Evolutionary conservation across 495 filamentous ascomycete species (phyloP).

Genomic region (Cercophora samala): DNA sequence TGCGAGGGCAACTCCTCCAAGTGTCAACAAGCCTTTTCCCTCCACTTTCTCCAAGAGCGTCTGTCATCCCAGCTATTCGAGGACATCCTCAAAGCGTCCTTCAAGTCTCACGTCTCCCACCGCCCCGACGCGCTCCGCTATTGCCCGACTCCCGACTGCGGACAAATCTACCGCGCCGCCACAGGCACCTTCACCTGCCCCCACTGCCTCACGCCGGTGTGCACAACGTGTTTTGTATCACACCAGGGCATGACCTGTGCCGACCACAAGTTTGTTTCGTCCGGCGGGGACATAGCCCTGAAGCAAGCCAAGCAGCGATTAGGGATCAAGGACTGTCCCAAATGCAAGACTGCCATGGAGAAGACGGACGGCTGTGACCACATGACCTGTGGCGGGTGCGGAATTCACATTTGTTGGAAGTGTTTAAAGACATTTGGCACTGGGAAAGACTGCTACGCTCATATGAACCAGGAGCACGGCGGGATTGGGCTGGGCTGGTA

Average conservation of each 20-base stretch:
- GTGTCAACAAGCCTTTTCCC: constrained; percentile 30
- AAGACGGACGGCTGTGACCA: constrained; percentile 31
- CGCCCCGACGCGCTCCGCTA: constrained; percentile 34
- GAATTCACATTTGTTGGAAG: constrained; percentile 30
- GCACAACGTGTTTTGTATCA: constrained; percentile 37
- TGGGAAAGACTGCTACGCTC: constrained; percentile 11
- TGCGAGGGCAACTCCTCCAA: constrained; percentile 31
- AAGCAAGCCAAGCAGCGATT: constrained; percentile 29
- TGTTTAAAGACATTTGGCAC: constrained; percentile 24
- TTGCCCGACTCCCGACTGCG: constrained; percentile 44
- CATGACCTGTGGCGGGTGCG: constrained; percentile 28
- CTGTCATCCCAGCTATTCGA: constrained; percentile 40
- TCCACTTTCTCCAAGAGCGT: constrained; percentile 36
- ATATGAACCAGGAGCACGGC: constrained; percentile 18
- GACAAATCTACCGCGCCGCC: constrained; percentile 39
- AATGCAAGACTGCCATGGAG: constrained; percentile 25
- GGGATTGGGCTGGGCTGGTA: background rate
- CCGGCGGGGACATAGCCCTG: constrained; percentile 30
- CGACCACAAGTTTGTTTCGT: constrained; percentile 30
- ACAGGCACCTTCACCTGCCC: constrained; percentile 33
- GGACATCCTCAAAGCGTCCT: constrained; percentile 37
- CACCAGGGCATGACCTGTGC: constrained; percentile 41
- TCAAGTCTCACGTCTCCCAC: constrained; percentile 37
- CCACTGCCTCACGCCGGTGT: constrained; percentile 36
- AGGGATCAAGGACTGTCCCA: constrained; percentile 30